phyloP scores from a whole-genome alignment of 805 yeast species.

The Lipomyces mesembrius region DNA sequence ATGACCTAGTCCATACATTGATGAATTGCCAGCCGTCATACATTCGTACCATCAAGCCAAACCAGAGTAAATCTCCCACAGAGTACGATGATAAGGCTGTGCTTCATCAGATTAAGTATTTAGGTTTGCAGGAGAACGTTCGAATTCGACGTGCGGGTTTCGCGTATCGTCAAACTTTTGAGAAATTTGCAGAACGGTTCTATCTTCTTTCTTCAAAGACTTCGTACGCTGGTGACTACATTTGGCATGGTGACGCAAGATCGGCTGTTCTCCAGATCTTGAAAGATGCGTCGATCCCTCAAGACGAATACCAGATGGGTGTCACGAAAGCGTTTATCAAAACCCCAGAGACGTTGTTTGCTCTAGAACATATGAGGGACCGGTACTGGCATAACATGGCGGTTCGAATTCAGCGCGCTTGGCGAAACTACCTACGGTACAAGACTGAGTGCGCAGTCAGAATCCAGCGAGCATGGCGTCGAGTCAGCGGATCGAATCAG shows the following conservation, averaged over 20 bases:
- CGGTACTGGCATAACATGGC: constrained; percentile 99
- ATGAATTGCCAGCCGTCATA: constrained; percentile 93
- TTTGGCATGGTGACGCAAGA: constrained; percentile 64
- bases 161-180: constrained; percentile 96
- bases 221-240: constrained; percentile 86
- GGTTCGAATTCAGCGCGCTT: constrained; percentile 94
- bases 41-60: constrained; percentile 96
- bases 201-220: constrained; percentile 84
- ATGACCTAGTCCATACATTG: constrained; percentile 82
- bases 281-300: constrained; percentile 69
- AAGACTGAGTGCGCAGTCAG: constrained; percentile 84
- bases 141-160: constrained; percentile 98
- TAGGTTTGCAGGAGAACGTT: constrained; percentile 95
- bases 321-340: constrained; percentile 90
- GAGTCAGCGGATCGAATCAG: constrained; percentile 76
- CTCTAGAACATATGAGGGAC: constrained; percentile 94
- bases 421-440: constrained; percentile 81
- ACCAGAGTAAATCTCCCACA: constrained; percentile 85
- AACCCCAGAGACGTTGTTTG: constrained; percentile 95
- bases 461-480: constrained; percentile 83
- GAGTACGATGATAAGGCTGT: constrained; percentile 91
- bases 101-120: constrained; percentile 90
- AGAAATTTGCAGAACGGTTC: constrained; percentile 93
- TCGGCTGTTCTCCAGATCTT: constrained; percentile 60
- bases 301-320: constrained; percentile 86